Evolutionary conservation across 2,329 filamentous ascomycete species (phyloP), one percentile per base, ranked within the genome.

Genomic region (Xylariaceae sp.): DNA sequence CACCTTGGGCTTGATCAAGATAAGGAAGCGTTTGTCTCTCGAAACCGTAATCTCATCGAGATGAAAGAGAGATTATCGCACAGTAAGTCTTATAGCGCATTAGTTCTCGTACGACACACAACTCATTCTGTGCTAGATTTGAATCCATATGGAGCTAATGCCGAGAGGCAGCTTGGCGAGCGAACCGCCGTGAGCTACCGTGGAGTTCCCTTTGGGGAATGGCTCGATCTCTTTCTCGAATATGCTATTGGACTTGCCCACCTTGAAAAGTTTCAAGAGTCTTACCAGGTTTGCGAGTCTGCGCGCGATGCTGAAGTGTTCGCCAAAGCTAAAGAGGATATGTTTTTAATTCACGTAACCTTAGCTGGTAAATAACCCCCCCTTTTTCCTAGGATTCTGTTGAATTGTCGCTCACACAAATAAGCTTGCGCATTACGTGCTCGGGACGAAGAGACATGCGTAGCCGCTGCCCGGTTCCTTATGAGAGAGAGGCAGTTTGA

Each of bases 191-290:
- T 73, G 39, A 73, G 76, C 16, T 76, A 77, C 46, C 87, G 91
- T 61, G 89, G 88, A 6, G 89, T 97, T 40, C 77, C 85, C 0
- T 96, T 97, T 67, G 79, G 86, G 53, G 81, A 85, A 40, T 99
- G 94, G 94, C 81, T 97, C 3, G 89, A 95, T 62, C 80, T 96
- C 1, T 96, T 99, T 68, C 81, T 95, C 29, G 89, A 94, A 65
- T 95, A 95, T 68, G 89, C 92, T 3, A 79, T 97, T 41, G 79
- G 87, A 4, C 81, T 94, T 26, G 89, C 92, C 6, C 82, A 84
- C 35, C 75, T 80, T 16, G 86, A 86, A 27, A 83, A 88, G 41
- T 77, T 82, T 11, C 80, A 86, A 35, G 86, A 91, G 58, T 87
- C 91, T 44, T 97, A 96, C 69, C 84, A 87, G 44, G 84, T 91